Evolutionary conservation across 345 rosid species (phyloP).

Genomic region (Theobroma cacao): DNA sequence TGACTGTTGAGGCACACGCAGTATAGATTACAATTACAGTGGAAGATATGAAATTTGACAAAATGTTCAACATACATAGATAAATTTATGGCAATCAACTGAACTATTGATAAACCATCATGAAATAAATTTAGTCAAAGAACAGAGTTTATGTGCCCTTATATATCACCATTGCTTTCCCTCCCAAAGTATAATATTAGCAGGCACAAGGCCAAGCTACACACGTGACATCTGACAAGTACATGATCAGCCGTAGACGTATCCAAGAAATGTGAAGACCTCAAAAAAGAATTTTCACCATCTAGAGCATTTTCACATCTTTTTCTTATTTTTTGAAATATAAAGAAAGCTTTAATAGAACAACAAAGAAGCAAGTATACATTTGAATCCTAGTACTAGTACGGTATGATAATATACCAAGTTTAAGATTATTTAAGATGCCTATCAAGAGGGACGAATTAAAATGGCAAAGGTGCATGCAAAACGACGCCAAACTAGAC

Average conservation of each 20-base stretch:
- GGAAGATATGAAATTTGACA: neutral
- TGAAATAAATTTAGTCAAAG: neutral
- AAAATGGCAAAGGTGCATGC: neutral
- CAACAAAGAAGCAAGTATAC: neutral
- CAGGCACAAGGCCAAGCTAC: neutral
- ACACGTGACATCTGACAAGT: neutral
- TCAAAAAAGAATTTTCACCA: neutral
- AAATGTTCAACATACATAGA: neutral
- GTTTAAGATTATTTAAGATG: neutral
- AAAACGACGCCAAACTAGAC: neutral
- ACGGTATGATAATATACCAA: no score
- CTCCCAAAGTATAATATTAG: neutral
- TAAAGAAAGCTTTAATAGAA: neutral
- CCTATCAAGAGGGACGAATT: neutral
- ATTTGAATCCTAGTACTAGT: no score
- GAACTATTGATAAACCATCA: neutral
- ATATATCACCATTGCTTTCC: neutral
- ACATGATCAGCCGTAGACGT: neutral
- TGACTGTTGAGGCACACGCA: neutral
- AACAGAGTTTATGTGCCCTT: neutral
- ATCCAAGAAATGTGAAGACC: neutral
- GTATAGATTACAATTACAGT: neutral
- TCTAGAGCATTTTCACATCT: neutral
- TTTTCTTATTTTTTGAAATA: neutral
- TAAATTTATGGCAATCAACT: neutral